Evolutionary conservation across 208 protist species (phyloP), one percentile per base, ranked within the genome.

Genomic region (Acanthamoeba healyi): DNA sequence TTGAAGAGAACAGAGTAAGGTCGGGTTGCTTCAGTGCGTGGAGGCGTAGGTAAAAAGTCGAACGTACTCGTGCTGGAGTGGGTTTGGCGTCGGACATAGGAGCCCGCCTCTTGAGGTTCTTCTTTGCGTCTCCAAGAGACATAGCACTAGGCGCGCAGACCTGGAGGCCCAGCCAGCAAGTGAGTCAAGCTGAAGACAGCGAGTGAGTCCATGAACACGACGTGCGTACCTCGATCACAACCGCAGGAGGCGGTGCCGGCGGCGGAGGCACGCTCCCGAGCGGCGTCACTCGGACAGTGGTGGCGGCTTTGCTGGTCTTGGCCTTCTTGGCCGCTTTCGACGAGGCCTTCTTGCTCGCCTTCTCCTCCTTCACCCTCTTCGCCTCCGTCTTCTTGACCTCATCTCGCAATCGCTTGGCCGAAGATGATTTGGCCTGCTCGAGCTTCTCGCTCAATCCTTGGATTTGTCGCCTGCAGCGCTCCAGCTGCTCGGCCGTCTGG

Each of bases 41-140:
- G 26, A 36, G 9, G 56, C 56, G 56, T 72, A 72, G n/a, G 63
- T 2, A 9, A 15, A n/a, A 1, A 67, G 26, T 15, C 6, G 10
- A 34, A 42, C 17, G 67, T 44, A 79, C 67, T 26, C 36, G 67
- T n/a, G 67, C 67, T 29, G 58, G 70, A 26, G 70, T 5, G 17
- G 42, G 14, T 4, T 86, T 1, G 0, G 34, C 44, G 44, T 36
- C 77, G 12, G 40, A 0, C 46, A 58, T 86, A 24, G 77, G 46
- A 32, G 44, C 77, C 77, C 77, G 54, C 32, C 77, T 51, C 77
- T 86, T 86, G 10, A 86, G 46, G 10, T 58, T 49, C 34, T 58
- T 86, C 77, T 38, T 86, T 0, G 77, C 77, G 54, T 86, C 77
- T 24, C 29, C 24, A 34, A 86, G 10, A 7, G 32, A 32, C 6